Evolutionary conservation across 345 rosid genomes (phyloP).

Genomic region (Sonneratia alba): DNA sequence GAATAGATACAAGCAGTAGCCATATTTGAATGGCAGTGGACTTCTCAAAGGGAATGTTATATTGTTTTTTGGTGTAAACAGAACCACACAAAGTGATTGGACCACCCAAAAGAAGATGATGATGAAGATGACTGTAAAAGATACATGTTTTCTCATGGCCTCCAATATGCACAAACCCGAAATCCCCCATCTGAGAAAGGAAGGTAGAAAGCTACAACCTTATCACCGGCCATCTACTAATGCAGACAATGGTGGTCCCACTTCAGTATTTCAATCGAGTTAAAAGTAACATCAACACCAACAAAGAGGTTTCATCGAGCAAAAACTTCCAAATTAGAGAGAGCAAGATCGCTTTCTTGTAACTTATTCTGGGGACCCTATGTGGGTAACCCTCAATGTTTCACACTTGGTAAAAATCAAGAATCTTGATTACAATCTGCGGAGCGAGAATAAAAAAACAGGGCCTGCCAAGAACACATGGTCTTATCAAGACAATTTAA

Average conservation of each 20-base stretch:
- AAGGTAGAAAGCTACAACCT: background rate
- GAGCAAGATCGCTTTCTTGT: constrained; percentile 25
- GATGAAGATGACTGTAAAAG: background rate
- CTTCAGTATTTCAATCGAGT: background rate
- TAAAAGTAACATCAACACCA: background rate
- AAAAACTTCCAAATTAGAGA: background rate
- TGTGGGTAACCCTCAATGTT: constrained; percentile 10
- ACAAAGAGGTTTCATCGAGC: background rate
- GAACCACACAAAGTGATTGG: background rate
- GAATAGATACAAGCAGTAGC: background rate
- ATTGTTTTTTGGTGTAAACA: background rate
- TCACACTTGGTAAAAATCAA: constrained; percentile 17
- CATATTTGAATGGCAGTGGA: background rate
- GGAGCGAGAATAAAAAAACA: constrained; percentile 18
- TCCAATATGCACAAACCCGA: background rate
- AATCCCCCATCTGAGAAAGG: background rate
- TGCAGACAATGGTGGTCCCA: background rate
- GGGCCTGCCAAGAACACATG: constrained; percentile 35
- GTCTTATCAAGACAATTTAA: constrained; percentile 23
- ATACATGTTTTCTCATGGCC: background rate
- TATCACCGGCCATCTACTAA: background rate
- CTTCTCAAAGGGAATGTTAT: background rate
- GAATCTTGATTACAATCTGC: constrained; percentile 11
- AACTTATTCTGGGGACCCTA: constrained; percentile 31
- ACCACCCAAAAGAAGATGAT: background rate